These are phyloP conservation scores for Chaetoceros muelleri DNA, from an alignment of 108 stramenopile genomes.

Conservation along the genomic window DNA sequence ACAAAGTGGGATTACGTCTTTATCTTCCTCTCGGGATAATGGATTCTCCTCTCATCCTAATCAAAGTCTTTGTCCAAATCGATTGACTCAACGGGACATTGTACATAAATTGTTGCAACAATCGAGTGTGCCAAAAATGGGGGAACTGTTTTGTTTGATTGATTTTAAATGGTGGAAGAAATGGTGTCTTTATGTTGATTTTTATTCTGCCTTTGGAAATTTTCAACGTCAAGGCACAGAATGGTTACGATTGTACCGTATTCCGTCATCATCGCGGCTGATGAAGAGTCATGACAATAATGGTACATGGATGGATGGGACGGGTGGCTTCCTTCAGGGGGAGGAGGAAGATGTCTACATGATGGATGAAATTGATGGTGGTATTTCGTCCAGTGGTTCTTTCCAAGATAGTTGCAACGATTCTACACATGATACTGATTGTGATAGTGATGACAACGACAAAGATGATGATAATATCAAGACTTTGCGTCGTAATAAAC, in stretches of 20 bases:
- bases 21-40: too few relatives aligned
- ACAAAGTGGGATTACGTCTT: too few relatives aligned
- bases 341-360: too few relatives aligned
- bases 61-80: too few relatives aligned
- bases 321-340: too few relatives aligned
- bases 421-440: constrained; percentile 5
- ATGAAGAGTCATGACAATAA: too few relatives aligned
- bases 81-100: not conserved
- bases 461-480: not conserved
- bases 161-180: constrained; percentile 63
- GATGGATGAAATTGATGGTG: too few relatives aligned
- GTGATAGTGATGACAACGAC: not conserved
- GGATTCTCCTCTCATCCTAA: too few relatives aligned
- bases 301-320: too few relatives aligned
- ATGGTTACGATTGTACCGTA: not conserved
- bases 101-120: constrained; percentile 6
- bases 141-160: constrained; percentile 64
- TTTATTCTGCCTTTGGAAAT: constrained; percentile 17
- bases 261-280: too few relatives aligned
- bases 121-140: constrained; percentile 6
- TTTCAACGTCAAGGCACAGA: not conserved
- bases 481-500: not conserved
- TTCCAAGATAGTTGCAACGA: too few relatives aligned
- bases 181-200: constrained; percentile 58
- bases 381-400: too few relatives aligned